Evolutionary conservation across 306 rosid species (phyloP).

Genomic region (Malus orientalis): DNA sequence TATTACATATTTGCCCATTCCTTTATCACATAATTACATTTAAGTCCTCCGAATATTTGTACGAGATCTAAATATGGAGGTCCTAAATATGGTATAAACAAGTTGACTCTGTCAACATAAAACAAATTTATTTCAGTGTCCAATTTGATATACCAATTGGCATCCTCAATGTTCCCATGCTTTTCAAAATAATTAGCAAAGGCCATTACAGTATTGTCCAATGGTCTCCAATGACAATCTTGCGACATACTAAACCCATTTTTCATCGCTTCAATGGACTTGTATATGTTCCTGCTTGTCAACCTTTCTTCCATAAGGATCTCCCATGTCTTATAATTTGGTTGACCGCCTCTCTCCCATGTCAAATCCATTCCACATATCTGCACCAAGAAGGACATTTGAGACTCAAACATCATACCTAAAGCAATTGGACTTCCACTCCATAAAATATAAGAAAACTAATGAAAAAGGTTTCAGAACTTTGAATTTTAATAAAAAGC

Average conservation of each 20-base stretch:
- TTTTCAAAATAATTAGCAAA: constrained; percentile 51
- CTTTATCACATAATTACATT: too few species aligned
- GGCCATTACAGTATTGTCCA: constrained; percentile 34
- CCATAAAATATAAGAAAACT: constrained; percentile 24
- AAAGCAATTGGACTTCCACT: constrained; percentile 57
- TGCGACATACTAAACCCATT: constrained; percentile 42
- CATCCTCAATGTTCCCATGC: constrained; percentile 39
- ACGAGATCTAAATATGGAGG: too few species aligned
- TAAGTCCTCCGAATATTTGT: too few species aligned
- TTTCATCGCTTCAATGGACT: constrained; percentile 51
- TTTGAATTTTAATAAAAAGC: too few species aligned
- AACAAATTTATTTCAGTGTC: too few species aligned
- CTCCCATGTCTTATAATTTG: constrained; percentile 79
- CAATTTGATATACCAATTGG: constrained; percentile 23
- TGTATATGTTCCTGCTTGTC: constrained; percentile 36
- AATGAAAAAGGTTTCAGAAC: too few species aligned
- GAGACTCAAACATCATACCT: constrained; percentile 72
- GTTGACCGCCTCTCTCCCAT: constrained; percentile 62
- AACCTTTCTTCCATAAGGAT: constrained; percentile 74
- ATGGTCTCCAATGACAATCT: constrained; percentile 58
- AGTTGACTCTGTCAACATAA: too few species aligned
- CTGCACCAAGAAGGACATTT: constrained; percentile 83
- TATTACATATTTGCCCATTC: too few species aligned
- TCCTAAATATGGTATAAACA: too few species aligned
- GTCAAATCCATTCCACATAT: constrained; percentile 55